Evolutionary conservation across 1,284 basidiomycete species (phyloP).

Genomic region (Psilocybe mexicana): DNA sequence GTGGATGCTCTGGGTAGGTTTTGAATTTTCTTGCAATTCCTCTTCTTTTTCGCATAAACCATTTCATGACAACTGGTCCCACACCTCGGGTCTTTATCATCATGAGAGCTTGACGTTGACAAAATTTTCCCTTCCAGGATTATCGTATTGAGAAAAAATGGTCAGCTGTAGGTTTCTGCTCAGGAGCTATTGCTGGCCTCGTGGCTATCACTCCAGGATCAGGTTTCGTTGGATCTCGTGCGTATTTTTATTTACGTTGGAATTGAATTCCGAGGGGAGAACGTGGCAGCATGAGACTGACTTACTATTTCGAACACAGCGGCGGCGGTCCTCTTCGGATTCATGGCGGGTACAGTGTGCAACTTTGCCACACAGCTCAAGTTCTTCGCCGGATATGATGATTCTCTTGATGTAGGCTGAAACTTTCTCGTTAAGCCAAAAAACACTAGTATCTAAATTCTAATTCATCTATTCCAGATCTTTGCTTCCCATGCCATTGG

Average conservation of each 20-base stretch:
- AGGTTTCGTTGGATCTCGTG: slow-evolving; percentile 83
- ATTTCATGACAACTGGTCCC: not conserved
- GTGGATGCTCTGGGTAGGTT: slow-evolving; percentile 75
- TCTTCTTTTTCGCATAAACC: no score
- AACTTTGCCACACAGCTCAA: slow-evolving; percentile 97
- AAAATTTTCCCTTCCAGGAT: slow-evolving; percentile 48
- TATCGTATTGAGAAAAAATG: slow-evolving; percentile 91
- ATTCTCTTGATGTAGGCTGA: slow-evolving; percentile 71
- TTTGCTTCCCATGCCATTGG: slow-evolving; percentile 90
- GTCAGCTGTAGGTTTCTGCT: slow-evolving; percentile 94
- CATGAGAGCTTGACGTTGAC: not conserved
- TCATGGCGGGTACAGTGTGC: slow-evolving; percentile 81
- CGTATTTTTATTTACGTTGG: slow-evolving; percentile 23
- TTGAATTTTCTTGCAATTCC: not conserved
- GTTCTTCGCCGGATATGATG: slow-evolving; percentile 72
- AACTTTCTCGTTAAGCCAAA: not conserved
- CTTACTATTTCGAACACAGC: slow-evolving; percentile 36
- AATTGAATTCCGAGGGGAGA: not conserved
- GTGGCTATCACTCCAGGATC: slow-evolving; percentile 94
- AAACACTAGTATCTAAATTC: not conserved
- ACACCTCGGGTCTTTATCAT: not conserved
- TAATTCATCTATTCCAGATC: slow-evolving; percentile 46
- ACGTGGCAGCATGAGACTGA: not conserved
- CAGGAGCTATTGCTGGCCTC: slow-evolving; percentile 87
- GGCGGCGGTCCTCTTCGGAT: slow-evolving; percentile 84